Conservation (phyloP, 1,284 basidiomycete species). For the Ustilago cynodontis region DNA sequence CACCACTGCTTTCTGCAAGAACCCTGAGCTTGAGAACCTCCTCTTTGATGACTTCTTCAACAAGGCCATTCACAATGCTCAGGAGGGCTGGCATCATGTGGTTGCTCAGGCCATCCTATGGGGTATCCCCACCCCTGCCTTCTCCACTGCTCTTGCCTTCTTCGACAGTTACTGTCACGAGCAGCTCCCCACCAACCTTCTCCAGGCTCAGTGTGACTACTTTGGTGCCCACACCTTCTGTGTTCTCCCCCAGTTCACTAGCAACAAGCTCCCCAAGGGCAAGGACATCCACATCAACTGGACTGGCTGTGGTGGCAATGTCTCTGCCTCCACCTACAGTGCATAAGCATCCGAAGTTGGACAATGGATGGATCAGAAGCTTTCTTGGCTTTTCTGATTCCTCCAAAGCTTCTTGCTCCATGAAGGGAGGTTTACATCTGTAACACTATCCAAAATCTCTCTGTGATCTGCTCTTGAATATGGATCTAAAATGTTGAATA, state of each 20-base stretch:
- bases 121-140: too few relatives aligned
- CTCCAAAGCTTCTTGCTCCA: too few relatives aligned
- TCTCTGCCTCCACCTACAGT: conserved; percentile 90
- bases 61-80: too few relatives aligned
- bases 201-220: conserved; percentile 85
- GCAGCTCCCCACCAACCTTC: conserved; percentile 87
- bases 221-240: conserved; percentile 69
- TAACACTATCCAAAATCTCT: too few relatives aligned
- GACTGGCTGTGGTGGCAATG: conserved; percentile 92
- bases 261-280: conserved; percentile 74
- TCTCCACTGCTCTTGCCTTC: conserved; percentile 97
- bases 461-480: too few relatives aligned
- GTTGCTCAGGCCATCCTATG: too few relatives aligned
- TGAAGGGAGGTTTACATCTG: too few relatives aligned
- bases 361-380: too few relatives aligned
- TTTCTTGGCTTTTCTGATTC: too few relatives aligned
- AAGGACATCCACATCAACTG: conserved; percentile 79
- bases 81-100: too few relatives aligned
- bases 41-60: too few relatives aligned
- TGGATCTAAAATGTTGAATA: too few relatives aligned
- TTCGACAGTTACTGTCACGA: conserved; percentile 95
- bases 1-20: conserved; percentile 90
- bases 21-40: conserved; percentile 81
- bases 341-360: conserved; percentile 81
- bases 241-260: conserved; percentile 64